A percentile compares a stretch with the other conserved stretches of the same genome.
Conservation (phyloP, 2,329 filamentous ascomycete genomes). For the Nothopassalora personata region DNA sequence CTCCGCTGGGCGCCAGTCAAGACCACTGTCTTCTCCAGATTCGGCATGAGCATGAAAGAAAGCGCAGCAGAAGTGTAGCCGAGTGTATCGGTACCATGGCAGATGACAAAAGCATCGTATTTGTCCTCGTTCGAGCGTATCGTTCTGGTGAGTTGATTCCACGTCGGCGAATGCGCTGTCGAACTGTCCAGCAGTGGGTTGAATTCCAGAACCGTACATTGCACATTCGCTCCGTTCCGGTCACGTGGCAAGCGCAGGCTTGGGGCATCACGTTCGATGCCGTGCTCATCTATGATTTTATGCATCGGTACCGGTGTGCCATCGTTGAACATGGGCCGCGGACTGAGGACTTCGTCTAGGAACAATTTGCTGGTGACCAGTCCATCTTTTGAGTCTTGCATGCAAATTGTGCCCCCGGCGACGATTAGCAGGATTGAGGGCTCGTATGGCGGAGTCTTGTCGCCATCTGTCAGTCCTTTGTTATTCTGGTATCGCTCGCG, state of each 20-base stretch:
- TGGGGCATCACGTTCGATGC: conserved; percentile 41
- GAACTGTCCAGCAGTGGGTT: conserved; percentile 79
- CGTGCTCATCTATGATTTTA: conserved; percentile 24
- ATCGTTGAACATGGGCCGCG: conserved; percentile 82
- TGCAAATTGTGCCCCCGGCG: conserved; percentile 84
- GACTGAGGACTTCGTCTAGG: conserved; percentile 73
- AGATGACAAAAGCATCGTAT: conserved; percentile 85
- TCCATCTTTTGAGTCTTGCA: conserved; percentile 75
- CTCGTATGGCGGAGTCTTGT: conserved; percentile 12
- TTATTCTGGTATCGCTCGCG: conserved; percentile 7
- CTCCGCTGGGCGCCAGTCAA: conserved; percentile 67
- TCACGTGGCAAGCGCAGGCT: conserved; percentile 75
- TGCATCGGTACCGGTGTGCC: conserved; percentile 44
- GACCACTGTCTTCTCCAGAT: conserved; percentile 85
- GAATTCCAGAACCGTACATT: conserved; percentile 82
- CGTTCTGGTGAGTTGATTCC: conserved; percentile 76
- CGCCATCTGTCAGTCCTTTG: conserved; percentile 3
- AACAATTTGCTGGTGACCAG: conserved; percentile 71
- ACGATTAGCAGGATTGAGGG: conserved; percentile 72
- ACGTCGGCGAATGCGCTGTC: conserved; percentile 79
- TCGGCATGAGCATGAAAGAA: conserved; percentile 80
- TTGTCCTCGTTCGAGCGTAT: conserved; percentile 79
- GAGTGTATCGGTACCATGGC: conserved; percentile 86
- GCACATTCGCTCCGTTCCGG: conserved; percentile 72
- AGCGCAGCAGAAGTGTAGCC: conserved; percentile 83